A percentile compares a stretch with the other conserved stretches of the same genome.
phyloP scores from a whole-genome alignment of 148 eudicot species.

The Rhododendron williamsianum region DNA sequence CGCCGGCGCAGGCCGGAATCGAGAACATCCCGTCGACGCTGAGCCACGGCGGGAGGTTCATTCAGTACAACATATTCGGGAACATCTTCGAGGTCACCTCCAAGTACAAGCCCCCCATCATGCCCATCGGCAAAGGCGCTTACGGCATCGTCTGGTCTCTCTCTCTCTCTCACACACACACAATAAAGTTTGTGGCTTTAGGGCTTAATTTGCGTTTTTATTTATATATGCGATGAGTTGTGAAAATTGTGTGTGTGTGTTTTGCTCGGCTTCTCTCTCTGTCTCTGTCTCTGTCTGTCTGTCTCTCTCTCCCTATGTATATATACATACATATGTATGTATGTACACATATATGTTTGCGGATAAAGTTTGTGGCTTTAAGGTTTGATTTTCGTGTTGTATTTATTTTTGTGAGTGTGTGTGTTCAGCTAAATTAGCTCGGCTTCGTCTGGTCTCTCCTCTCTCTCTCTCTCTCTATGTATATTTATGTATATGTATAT shows the following conservation, averaged over 20 bases:
- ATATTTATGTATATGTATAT: too few relatives aligned
- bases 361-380: neutral
- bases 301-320: too few relatives aligned
- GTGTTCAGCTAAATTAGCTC: conserved; percentile 33
- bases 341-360: neutral
- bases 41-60: conserved; percentile 73
- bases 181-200: neutral
- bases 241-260: neutral
- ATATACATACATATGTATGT: neutral
- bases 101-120: conserved; percentile 87
- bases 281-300: too few relatives aligned
- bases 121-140: conserved; percentile 98
- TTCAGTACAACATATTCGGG: conserved; percentile 84
- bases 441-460: conserved; percentile 48
- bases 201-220: neutral
- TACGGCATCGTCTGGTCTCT: conserved; percentile 86
- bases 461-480: neutral
- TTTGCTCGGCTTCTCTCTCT: conserved; percentile 53
- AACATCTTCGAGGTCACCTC: conserved; percentile 85
- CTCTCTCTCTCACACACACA: neutral
- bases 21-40: conserved; percentile 70
- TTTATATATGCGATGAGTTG: neutral
- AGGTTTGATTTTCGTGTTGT: neutral
- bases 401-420: neutral
- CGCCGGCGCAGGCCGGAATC: conserved; percentile 18